Conservation (phyloP, 108 stramenopile genomes). For the Cyclotella atomus region DNA sequence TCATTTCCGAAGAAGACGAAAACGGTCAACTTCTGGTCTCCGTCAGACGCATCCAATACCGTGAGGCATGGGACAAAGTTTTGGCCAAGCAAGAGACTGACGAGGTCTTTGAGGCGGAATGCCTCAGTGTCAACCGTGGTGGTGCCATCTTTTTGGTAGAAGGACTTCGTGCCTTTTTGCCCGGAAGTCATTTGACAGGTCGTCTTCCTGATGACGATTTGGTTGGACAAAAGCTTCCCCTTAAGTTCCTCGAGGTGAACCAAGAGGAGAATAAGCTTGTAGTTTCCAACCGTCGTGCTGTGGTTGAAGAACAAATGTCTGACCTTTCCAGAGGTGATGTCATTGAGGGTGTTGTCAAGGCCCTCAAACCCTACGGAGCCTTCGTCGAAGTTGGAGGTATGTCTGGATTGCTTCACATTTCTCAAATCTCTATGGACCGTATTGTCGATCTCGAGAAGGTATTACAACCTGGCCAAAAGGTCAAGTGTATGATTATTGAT, state of each 20-base stretch:
- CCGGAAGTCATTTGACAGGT: constrained; percentile 93
- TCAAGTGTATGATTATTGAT: constrained; percentile 99
- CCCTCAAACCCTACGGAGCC: constrained; percentile 97
- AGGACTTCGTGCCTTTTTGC: constrained; percentile 94
- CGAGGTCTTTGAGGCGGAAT: constrained; percentile 88
- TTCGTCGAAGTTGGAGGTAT: constrained; percentile 97
- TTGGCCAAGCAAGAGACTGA: constrained; percentile 72
- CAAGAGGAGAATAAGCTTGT: constrained; percentile 94
- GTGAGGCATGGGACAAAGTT: constrained; percentile 90
- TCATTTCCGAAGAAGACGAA: constrained; percentile 95
- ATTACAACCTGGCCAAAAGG: constrained; percentile 85
- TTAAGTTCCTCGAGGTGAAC: constrained; percentile 96
- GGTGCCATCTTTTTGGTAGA: constrained; percentile 94
- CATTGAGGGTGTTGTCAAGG: constrained; percentile 91
- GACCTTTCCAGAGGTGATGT: constrained; percentile 92
- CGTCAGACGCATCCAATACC: constrained; percentile 89
- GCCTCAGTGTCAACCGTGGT: constrained; percentile 93
- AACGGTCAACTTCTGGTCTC: constrained; percentile 92
- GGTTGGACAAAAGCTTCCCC: constrained; percentile 80
- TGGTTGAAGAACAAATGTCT: constrained; percentile 93
- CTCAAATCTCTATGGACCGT: constrained; percentile 97
- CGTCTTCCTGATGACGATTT: constrained; percentile 87
- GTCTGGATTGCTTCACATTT: constrained; percentile 97
- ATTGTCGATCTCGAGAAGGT: constrained; percentile 93
- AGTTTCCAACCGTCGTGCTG: constrained; percentile 93